Evolutionary conservation across 202 grass and related monocot species (phyloP), one percentile per base, ranked within the genome.

Genomic region (Bolboschoenoplectus hybrid): DNA sequence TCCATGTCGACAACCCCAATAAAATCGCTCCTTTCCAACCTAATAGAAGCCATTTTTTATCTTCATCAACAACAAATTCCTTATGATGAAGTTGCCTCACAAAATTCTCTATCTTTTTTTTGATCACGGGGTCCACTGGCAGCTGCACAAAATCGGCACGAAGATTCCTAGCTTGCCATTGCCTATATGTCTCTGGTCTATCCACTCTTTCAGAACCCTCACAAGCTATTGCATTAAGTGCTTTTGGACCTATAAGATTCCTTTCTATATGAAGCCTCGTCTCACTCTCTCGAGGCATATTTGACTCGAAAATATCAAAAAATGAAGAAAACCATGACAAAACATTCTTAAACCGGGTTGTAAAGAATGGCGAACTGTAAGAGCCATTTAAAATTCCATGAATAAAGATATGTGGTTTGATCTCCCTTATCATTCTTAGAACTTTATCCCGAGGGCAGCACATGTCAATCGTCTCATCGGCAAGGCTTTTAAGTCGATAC

Each of bases 31-130:
- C 73, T 77, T 77, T 77, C 49, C 73, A 74, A 32, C 70, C 70
- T 44, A 74, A 74, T 12, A 74, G 70, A 74, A 74, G 70, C 70
- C 70, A 74, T 32, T 74, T 74, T 45, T 32, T 74, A 10, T 74
- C 70, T 74, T 74, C 70, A 46, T 50, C 44, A 50, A 74, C 43
- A 49, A 74, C 70, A 74, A 49, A 74, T 8, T 74, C 70, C 19
- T 74, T 74, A 43, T 74, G n/a, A 44, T 74, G 50, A 19, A 74
- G 43, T 9, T 74, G 8, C 20, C 9, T 74, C 3, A 74, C 70
- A 47, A 47, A 5, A 12, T 74, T 4, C 19, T n/a, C n/a, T 74
- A 32, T 74, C 44, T 74, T 74, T 32, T 50, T 74, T 44, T 74
- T 49, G n/a, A 74, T 74, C n/a, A 74, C 5, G 1, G n/a, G 44